Percentiles rank a stretch among this genome's conserved stretches.
phyloP scores from a whole-genome alignment of 2,329 filamentous ascomycete species.

The Colletotrichum sansevieriae region DNA sequence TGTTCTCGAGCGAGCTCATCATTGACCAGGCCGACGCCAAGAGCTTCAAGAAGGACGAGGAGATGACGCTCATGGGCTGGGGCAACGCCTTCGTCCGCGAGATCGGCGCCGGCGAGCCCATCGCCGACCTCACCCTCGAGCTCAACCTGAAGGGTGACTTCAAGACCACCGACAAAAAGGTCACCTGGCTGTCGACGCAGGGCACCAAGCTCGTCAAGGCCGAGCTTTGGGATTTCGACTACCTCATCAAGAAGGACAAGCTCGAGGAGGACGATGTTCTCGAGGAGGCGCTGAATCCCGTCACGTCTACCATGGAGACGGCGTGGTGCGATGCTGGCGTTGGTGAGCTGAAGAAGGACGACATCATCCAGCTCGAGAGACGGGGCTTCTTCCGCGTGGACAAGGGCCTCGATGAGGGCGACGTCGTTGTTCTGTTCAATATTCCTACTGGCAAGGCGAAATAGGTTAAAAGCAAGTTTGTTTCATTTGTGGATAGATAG shows the following conservation, averaged over 20 bases:
- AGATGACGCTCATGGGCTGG: slow-evolving; percentile 98
- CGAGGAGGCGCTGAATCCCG: slow-evolving; percentile 84
- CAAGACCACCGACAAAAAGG: slow-evolving; percentile 95
- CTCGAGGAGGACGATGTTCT: slow-evolving; percentile 88
- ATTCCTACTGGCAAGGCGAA: slow-evolving; percentile 69
- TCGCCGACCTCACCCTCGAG: slow-evolving; percentile 82
- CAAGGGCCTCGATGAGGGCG: slow-evolving; percentile 66
- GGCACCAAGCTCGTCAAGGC: slow-evolving; percentile 83
- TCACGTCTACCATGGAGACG: slow-evolving; percentile 80
- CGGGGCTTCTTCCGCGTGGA: slow-evolving; percentile 94
- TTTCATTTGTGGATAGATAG: slow-evolving; percentile 18
- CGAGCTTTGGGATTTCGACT: slow-evolving; percentile 94
- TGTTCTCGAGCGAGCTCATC: slow-evolving; percentile 80
- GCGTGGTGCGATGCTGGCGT: slow-evolving; percentile 87
- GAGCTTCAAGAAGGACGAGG: slow-evolving; percentile 85
- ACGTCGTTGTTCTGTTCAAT: slow-evolving; percentile 66
- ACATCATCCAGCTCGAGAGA: slow-evolving; percentile 95
- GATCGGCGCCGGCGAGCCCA: slow-evolving; percentile 68
- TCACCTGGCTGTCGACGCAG: slow-evolving; percentile 88
- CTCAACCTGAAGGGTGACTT: slow-evolving; percentile 94
- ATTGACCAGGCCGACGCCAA: slow-evolving; percentile 90
- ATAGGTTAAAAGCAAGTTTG: slow-evolving; percentile 46
- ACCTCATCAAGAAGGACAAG: slow-evolving; percentile 95
- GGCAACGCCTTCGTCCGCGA: slow-evolving; percentile 86
- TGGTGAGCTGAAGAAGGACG: slow-evolving; percentile 81